These are phyloP conservation scores for Termitomyces eurrhizus DNA, from an alignment of 768 basidiomycete species.

Conservation along the genomic window DNA sequence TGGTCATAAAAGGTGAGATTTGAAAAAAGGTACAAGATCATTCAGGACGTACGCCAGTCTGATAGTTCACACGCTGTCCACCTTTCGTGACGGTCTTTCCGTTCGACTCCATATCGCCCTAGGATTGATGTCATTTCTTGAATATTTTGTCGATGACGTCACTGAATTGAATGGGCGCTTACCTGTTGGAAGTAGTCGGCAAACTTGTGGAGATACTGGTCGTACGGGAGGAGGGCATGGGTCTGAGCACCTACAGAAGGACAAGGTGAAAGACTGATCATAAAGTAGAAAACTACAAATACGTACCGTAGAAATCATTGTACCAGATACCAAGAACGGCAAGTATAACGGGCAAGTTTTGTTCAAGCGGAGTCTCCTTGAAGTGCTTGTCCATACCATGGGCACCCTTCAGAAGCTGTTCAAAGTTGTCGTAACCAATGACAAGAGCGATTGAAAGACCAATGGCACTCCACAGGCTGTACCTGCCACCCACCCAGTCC, in stretches of 20 bases:
- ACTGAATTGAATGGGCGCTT: neutral
- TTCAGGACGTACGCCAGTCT: constrained; percentile 77
- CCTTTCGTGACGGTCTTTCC: constrained; percentile 96
- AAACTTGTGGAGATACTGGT: constrained; percentile 99
- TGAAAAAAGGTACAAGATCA: neutral
- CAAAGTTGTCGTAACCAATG: constrained; percentile 94
- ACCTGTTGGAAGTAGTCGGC: constrained; percentile 99
- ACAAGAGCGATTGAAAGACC: constrained; percentile 91
- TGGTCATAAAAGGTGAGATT: neutral
- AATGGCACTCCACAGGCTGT: constrained; percentile 98
- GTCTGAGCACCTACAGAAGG: constrained; percentile 74
- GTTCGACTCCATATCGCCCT: constrained; percentile 99
- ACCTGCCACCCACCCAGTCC: constrained; percentile 99
- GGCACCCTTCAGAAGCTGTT: constrained; percentile 83
- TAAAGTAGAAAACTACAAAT: neutral
- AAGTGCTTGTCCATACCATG: constrained; percentile 99
- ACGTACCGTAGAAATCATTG: constrained; percentile 89
- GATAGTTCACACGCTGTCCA: constrained; percentile 89
- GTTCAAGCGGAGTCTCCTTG: constrained; percentile 79
- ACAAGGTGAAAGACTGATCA: neutral
- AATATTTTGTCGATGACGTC: neutral
- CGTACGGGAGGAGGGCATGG: constrained; percentile 92
- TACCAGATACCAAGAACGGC: constrained; percentile 96
- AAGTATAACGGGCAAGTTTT: constrained; percentile 89
- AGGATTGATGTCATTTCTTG: neutral